Percentiles rank a stretch among this genome's conserved stretches.
phyloP scores from a whole-genome alignment of 1,139 yeast genomes.

The Lodderomyces parapsilosis region DNA sequence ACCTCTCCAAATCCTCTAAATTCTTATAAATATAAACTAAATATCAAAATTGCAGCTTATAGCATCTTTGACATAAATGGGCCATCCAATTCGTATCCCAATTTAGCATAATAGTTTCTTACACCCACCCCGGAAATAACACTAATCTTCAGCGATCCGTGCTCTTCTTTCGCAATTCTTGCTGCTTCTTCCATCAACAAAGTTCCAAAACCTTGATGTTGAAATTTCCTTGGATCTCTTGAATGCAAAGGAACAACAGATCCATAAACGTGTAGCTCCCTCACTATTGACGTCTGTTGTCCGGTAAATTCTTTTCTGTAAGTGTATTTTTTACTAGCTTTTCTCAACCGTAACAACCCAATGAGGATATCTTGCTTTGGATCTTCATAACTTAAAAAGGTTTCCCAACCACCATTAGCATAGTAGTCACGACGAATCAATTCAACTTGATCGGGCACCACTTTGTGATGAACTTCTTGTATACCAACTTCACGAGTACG shows the following conservation, averaged over 20 bases:
- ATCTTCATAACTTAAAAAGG: conserved; percentile 93
- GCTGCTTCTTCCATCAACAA: conserved; percentile 98
- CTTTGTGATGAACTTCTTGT: conserved; percentile 96
- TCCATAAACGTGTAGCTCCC: conserved; percentile 97
- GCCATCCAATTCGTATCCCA: conserved; percentile 92
- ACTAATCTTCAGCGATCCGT: conserved; percentile 85
- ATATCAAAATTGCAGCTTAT: conserved; percentile 2
- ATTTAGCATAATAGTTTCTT: conserved; percentile 86
- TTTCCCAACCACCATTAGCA: conserved; percentile 99
- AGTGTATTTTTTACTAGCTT: conserved; percentile 86
- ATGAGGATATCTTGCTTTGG: conserved; percentile 95
- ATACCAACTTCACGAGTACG: conserved; percentile 98
- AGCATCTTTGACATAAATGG: conserved; percentile 76
- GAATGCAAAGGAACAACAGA: conserved; percentile 96
- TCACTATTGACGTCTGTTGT: conserved; percentile 87
- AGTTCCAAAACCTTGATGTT: conserved; percentile 99
- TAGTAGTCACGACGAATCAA: conserved; percentile 91
- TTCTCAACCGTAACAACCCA: conserved; percentile 84
- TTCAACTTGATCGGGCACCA: conserved; percentile 96
- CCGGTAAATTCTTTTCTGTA: conserved; percentile 82
- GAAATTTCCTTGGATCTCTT: conserved; percentile 97
- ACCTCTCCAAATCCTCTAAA: too few relatives aligned
- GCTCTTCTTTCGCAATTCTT: conserved; percentile 92
- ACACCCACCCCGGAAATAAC: conserved; percentile 98
- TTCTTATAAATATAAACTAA: too few relatives aligned